Percentiles rank a stretch among this genome's conserved stretches.
These are phyloP conservation scores for Stropharia rugosoannulata DNA, from an alignment of 768 basidiomycete species.

Conservation along the genomic window DNA sequence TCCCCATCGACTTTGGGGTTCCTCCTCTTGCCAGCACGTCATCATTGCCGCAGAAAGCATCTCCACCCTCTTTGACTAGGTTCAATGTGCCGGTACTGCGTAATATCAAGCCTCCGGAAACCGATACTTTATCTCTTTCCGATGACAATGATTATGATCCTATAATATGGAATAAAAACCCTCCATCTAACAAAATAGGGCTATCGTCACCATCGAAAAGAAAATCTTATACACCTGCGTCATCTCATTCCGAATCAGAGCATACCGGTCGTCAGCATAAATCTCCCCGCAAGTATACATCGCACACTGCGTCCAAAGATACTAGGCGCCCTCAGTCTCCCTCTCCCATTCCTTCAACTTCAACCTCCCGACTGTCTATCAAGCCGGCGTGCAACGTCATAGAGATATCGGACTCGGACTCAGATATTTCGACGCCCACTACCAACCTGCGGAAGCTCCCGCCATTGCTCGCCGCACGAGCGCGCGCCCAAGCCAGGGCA, in stretches of 20 bases:
- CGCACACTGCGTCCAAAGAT: slow-evolving; percentile 6
- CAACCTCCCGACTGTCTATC: neutral
- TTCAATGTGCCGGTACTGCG: neutral
- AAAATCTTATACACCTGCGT: neutral
- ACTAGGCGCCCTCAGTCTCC: slow-evolving; percentile 9
- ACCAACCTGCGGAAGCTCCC: slow-evolving; percentile 7
- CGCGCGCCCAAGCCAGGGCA: slow-evolving; percentile 3
- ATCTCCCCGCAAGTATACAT: slow-evolving; percentile 19
- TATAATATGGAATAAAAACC: neutral
- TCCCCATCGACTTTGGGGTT: neutral
- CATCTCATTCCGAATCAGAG: slow-evolving; percentile 10
- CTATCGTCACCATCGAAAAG: slow-evolving; percentile 14
- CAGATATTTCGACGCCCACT: slow-evolving; percentile 1
- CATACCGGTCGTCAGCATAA: slow-evolving; percentile 4
- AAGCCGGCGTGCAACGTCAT: slow-evolving; percentile 8
- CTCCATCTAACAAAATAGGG: neutral
- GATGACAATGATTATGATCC: slow-evolving; percentile 1
- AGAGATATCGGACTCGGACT: slow-evolving; percentile 20
- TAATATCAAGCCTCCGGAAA: neutral
- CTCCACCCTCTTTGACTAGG: neutral
- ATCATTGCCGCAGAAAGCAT: neutral
- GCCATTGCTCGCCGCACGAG: slow-evolving; percentile 16
- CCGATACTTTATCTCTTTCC: neutral
- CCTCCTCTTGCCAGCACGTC: neutral
- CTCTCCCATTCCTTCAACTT: slow-evolving; percentile 3